Evolutionary conservation across 73 alveolate species (phyloP).

Genomic region (Paramecium biaurelia): DNA sequence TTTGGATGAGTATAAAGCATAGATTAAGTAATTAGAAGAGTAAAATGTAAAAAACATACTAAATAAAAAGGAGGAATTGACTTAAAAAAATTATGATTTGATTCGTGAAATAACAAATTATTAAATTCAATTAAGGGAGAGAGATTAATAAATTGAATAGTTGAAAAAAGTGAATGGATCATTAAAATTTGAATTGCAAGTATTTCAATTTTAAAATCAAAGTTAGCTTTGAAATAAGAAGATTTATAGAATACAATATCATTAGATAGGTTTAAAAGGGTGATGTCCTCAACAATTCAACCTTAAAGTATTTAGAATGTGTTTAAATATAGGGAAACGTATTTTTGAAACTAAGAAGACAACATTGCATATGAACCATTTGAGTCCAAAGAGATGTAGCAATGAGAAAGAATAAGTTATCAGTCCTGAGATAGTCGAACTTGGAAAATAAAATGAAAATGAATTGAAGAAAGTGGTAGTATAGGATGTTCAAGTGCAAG

Average conservation of each 20-base stretch:
- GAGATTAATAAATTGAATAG: not conserved
- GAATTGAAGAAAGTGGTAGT: not conserved
- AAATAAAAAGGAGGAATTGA: not conserved
- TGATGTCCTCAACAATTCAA: not conserved
- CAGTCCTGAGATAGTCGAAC: not conserved
- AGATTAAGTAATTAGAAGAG: not conserved
- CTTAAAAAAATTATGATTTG: not conserved
- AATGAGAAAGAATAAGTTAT: not conserved
- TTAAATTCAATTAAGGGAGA: not conserved
- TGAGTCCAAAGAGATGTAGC: constrained; percentile 1
- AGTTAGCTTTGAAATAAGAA: not conserved
- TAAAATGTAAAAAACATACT: not conserved
- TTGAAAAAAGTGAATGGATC: not conserved
- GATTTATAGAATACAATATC: not conserved
- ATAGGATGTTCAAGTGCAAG: not conserved
- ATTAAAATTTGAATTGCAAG: not conserved
- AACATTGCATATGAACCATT: not conserved
- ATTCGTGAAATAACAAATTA: not conserved
- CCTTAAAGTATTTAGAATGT: not conserved
- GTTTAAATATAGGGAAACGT: not conserved
- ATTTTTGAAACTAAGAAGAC: constrained; percentile 14
- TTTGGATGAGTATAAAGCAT: not conserved
- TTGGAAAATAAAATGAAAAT: not conserved
- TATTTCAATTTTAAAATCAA: not conserved
- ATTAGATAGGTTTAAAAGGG: not conserved